Evolutionary conservation across 1,139 yeast genomes (phyloP).

Genomic region (Pneumocystis wakefieldiae): DNA sequence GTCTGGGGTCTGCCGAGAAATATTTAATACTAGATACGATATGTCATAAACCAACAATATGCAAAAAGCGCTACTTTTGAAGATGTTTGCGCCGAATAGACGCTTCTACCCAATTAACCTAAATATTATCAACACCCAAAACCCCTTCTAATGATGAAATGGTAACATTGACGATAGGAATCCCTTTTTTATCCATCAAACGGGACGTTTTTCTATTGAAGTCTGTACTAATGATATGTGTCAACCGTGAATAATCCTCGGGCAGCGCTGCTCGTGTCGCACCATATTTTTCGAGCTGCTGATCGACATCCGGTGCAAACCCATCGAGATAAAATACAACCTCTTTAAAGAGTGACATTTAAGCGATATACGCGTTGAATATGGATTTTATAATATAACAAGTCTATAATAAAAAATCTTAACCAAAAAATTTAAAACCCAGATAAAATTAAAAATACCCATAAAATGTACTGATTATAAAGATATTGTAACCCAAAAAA

Average conservation of each 20-base stretch:
- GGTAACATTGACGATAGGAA: background rate
- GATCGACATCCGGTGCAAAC: background rate
- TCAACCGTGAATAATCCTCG: background rate
- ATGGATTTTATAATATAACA: no score
- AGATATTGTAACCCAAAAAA: background rate
- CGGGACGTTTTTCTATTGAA: background rate
- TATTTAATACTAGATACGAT: background rate
- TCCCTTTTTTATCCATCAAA: background rate
- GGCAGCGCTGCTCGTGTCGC: background rate
- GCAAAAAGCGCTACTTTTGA: background rate
- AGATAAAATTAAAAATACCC: no score
- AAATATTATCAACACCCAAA: background rate
- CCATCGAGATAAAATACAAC: background rate
- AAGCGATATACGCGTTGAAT: background rate
- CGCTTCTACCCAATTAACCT: background rate
- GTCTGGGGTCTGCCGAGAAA: slow-evolving; percentile 50
- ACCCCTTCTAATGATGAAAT: background rate
- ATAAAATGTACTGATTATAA: no score
- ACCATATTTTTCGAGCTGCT: background rate
- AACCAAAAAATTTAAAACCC: no score
- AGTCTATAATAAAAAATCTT: no score
- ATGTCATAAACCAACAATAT: background rate
- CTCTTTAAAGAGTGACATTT: background rate
- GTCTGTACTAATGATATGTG: background rate
- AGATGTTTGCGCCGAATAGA: background rate